Conservation (phyloP, 176 grass and related monocot genomes). For the Aegilops longissima region DNA sequence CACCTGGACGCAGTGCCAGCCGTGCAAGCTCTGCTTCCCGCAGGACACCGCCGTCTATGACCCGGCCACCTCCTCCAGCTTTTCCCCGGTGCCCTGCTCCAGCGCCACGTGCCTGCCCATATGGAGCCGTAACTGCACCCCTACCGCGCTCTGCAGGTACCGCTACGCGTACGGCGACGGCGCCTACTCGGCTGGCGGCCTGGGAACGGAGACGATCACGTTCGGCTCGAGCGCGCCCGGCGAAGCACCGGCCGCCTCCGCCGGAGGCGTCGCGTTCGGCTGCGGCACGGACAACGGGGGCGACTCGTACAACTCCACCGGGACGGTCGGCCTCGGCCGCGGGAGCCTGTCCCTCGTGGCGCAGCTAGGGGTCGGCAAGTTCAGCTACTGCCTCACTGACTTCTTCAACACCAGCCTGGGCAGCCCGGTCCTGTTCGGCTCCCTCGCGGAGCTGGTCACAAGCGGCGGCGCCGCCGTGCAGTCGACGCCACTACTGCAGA, state of each 20-base stretch:
- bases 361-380: conserved; percentile 31
- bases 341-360: conserved; percentile 30
- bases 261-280: conserved; percentile 23
- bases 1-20: conserved; percentile 34
- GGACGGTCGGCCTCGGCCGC: conserved; percentile 21
- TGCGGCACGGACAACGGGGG: not conserved
- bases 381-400: conserved; percentile 40
- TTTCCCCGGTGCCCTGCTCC: not conserved
- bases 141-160: conserved; percentile 21
- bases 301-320: conserved; percentile 18
- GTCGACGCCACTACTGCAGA: not conserved
- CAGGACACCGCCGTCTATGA: not conserved
- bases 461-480: not conserved
- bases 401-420: not conserved
- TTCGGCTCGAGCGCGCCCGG: not conserved
- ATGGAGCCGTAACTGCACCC: not conserved
- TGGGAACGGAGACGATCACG: conserved; percentile 27
- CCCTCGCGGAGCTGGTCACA: not conserved
- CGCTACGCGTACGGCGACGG: not conserved
- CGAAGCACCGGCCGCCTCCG: not conserved
- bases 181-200: not conserved
- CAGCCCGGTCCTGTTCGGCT: conserved; percentile 1
- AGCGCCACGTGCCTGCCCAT: not conserved
- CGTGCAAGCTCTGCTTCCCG: not conserved
- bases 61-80: not conserved